Conservation (phyloP, 805 yeast genomes). For the Candida endomychidarum region DNA sequence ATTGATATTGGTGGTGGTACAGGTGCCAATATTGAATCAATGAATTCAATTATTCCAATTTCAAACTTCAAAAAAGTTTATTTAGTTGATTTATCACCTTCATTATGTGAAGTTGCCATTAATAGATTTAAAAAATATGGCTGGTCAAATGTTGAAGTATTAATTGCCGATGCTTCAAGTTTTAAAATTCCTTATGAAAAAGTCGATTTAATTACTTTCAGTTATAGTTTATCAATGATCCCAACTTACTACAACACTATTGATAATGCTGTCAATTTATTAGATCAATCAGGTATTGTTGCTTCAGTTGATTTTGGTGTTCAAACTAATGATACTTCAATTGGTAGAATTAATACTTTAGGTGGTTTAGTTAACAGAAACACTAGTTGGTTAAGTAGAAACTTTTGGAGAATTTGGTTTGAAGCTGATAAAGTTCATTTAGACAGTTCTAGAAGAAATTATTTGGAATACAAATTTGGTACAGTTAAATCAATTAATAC, state of each 20-base stretch:
- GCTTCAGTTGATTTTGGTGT: conserved; percentile 81
- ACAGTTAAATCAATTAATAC: conserved; percentile 73
- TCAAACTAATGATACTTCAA: conserved; percentile 60
- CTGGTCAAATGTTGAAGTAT: conserved; percentile 61
- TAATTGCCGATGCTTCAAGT: conserved; percentile 74
- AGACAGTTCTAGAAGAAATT: conserved; percentile 79
- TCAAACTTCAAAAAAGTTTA: conserved; percentile 61
- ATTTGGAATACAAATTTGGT: conserved; percentile 79
- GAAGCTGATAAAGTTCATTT: conserved; percentile 79
- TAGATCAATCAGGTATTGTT: conserved; percentile 60
- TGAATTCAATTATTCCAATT: conserved; percentile 57
- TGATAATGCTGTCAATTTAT: conserved; percentile 57
- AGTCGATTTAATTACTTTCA: conserved; percentile 76
- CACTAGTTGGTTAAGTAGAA: conserved; percentile 73
- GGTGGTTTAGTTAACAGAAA: conserved; percentile 75
- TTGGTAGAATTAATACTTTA: conserved; percentile 69
- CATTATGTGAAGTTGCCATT: conserved; percentile 70
- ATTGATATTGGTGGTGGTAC: conserved; percentile 87
- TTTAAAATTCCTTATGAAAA: conserved; percentile 47
- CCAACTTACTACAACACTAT: conserved; percentile 78
- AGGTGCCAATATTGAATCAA: conserved; percentile 76
- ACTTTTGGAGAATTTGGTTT: conserved; percentile 87
- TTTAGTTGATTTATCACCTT: conserved; percentile 74
- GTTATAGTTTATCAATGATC: conserved; percentile 82
- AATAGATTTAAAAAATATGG: conserved; percentile 47